Evolutionary conservation across 345 rosid species (phyloP), one percentile per base, ranked within the genome.

Genomic region (Dovyalis caffra): DNA sequence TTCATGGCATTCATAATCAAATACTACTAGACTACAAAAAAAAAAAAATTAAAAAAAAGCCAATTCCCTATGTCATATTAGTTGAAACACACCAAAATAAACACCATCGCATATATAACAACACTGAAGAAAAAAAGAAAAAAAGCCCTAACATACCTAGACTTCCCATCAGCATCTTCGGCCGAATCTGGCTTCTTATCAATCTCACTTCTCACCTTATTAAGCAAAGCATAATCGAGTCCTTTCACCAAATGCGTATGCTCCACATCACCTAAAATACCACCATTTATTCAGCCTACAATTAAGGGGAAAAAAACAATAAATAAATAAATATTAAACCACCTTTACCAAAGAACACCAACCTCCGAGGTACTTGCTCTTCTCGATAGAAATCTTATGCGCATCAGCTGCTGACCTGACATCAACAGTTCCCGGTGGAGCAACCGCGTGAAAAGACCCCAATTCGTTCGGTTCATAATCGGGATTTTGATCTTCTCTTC

Each of bases 291-390:
- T 38, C 74, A 60, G 16, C 61, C 73, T n/a, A 47, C 76, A 78
- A n/a, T 47, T 10, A 58, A 40, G 6, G 9, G 21, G 7, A 35
- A 10, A 38, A 7, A 15, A 3, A 49, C 53, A 38, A 28, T 26
- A 5, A 40, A 28, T 43, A 33, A 14, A 16, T 16, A 62, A 49
- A 31, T 45, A 33, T 8, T 23, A 38, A 70, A 51, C 6, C 12
- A 9, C 4, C 47, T 3, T 43, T 43, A 11, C 2, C 15, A 15
- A 35, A 29, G 21, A 81, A 79, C 40, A 84, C 91, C 3, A 69
- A 93, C 98, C 98, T 95, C 99, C 99, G 61, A 95, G 99, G 81
- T 90, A 95, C 92, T 95, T 95, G 93, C 98, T 92, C 89, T 92
- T 91, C 87, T 95, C 99, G 4, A 95, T 95, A 33, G 97, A 91